phyloP scores from a whole-genome alignment of 2,329 filamentous ascomycete species.

The Phaeosphaeriaceae sp. region DNA sequence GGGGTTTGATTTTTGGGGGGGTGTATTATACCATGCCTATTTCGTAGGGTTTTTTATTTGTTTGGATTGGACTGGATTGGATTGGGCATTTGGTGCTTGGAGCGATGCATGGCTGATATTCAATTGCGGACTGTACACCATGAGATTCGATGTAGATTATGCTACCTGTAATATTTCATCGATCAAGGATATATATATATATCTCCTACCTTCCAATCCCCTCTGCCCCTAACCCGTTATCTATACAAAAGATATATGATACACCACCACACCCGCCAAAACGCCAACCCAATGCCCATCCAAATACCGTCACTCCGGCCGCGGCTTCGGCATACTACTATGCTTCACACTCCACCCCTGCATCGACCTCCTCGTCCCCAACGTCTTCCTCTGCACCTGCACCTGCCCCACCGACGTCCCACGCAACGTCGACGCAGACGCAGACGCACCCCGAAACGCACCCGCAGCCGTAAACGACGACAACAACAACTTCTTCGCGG shows the following conservation, averaged over 20 bases:
- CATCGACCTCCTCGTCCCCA: conserved; percentile 59
- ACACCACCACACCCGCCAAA: background rate
- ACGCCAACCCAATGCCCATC: conserved; percentile 2
- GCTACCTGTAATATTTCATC: no score
- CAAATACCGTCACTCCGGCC: conserved; percentile 14
- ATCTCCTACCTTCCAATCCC: background rate
- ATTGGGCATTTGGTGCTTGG: no score
- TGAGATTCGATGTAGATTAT: no score
- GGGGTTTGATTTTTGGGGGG: background rate
- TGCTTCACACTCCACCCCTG: conserved; percentile 57
- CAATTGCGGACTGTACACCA: no score
- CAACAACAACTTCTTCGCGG: conserved; percentile 8
- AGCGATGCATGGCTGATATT: no score
- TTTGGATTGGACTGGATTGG: no score
- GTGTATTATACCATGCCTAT: background rate
- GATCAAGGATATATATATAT: no score
- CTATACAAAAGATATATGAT: background rate
- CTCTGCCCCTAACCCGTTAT: background rate
- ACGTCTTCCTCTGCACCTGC: conserved; percentile 51
- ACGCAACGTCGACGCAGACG: conserved; percentile 53
- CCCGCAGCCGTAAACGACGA: conserved; percentile 3
- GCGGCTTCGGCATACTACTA: conserved; percentile 39
- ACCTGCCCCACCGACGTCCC: conserved; percentile 49
- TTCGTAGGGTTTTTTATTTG: no score
- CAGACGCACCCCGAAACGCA: conserved; percentile 46